A percentile compares a stretch with the other conserved stretches of the same genome.
Conservation (phyloP, 1,284 basidiomycete species). For the Xerocomus tenax region DNA sequence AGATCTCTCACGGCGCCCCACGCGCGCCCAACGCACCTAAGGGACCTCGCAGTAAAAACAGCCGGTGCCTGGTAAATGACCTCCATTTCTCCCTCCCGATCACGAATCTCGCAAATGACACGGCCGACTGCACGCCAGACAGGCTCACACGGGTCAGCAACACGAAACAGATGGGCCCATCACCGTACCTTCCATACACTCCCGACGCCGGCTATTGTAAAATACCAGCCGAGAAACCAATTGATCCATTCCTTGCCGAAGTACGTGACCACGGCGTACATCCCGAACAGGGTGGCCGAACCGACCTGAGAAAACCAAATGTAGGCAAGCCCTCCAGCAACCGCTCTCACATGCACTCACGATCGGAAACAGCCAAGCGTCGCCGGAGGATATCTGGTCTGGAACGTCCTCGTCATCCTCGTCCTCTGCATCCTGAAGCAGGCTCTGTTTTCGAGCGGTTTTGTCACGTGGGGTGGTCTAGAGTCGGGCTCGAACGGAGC, state of each 20-base stretch:
- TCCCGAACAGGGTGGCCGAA: conserved; percentile 53
- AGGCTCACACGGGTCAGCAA: neutral
- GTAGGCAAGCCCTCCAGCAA: neutral
- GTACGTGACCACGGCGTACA: conserved; percentile 70
- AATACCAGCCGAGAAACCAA: conserved; percentile 69
- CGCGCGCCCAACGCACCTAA: conserved; percentile 31
- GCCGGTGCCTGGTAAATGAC: conserved; percentile 39
- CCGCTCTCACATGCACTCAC: conserved; percentile 32
- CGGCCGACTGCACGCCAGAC: conserved; percentile 37
- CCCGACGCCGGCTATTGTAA: conserved; percentile 53
- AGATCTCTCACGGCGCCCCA: conserved; percentile 3
- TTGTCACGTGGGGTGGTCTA: conserved; percentile 12
- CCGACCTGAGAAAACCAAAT: conserved; percentile 43
- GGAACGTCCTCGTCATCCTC: conserved; percentile 36
- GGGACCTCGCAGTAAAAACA: conserved; percentile 40
- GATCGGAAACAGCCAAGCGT: conserved; percentile 73
- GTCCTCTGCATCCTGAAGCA: conserved; percentile 25
- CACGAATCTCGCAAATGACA: conserved; percentile 40
- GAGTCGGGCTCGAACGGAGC: neutral
- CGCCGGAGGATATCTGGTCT: conserved; percentile 55
- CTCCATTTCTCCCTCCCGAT: conserved; percentile 48
- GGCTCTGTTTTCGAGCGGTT: conserved; percentile 4
- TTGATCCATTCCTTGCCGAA: conserved; percentile 80
- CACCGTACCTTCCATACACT: conserved; percentile 56
- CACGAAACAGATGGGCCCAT: neutral